A percentile compares a stretch with the other conserved stretches of the same genome.
Conservation (phyloP, 345 rosid species). For the Eucalyptus caleyi region DNA sequence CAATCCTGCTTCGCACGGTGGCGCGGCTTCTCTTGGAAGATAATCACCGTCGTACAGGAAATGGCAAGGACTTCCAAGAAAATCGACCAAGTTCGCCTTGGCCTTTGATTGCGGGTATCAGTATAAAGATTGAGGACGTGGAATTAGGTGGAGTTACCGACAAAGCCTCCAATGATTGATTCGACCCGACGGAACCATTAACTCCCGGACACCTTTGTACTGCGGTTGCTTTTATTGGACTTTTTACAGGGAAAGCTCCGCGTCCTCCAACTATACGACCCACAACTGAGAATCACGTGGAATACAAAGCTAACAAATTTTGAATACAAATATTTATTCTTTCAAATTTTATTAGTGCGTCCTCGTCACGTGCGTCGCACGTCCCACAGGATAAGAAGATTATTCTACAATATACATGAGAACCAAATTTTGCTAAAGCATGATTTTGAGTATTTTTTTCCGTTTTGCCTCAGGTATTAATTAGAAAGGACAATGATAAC, state of each 20-base stretch:
- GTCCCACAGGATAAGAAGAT: not conserved
- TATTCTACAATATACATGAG: not conserved
- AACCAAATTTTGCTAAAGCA: not conserved
- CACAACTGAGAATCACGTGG: not conserved
- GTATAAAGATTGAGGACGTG: not conserved
- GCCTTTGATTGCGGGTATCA: too few relatives aligned
- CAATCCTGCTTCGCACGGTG: not conserved
- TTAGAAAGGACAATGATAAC: not conserved
- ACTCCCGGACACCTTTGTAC: not conserved
- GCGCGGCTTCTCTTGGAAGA: not conserved
- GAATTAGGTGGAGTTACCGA: not conserved
- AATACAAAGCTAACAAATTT: not conserved
- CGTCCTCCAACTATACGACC: not conserved
- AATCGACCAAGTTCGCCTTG: not conserved
- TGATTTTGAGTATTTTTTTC: too few relatives aligned
- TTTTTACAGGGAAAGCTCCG: not conserved
- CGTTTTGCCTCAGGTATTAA: not conserved
- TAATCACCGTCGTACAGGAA: not conserved
- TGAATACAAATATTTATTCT: not conserved
- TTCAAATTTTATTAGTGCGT: not conserved
- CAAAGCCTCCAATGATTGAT: not conserved
- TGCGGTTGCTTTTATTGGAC: not conserved
- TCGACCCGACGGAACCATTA: not conserved
- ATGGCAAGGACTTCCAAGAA: not conserved
- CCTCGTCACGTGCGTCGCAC: not conserved